Evolutionary conservation across 495 filamentous ascomycete genomes (phyloP), one percentile per base, ranked within the genome.

Genomic region (Lasiosphaeria miniovina): DNA sequence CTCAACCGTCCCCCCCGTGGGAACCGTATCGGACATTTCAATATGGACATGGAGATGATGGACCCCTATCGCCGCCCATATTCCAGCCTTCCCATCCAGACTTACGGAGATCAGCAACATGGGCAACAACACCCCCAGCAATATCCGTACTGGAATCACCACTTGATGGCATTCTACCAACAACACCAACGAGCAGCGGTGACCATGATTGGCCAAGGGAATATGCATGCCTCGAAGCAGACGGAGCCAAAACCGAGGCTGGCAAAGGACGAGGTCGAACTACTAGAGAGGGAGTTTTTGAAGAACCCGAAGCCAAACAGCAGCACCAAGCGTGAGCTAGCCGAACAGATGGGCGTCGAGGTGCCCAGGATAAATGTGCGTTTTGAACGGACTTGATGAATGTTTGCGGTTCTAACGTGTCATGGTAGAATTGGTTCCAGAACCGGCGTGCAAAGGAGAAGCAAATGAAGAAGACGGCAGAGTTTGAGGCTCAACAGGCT

Each of bases 381-480:
- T 85, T 54, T 6, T 35, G 14, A 55, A 55, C 9, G 36, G 14
- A 33, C 7, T 24, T 55, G n/a, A 34, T 34, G 6, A 46, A 33
- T 31, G 51, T 17, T n/a, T 60, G 31, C 10, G 49, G 15, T 59
- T 41, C 45, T 54, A 46, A 63, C 61, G 75, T 78, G 59, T 79
- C 72, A 36, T 52, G 7, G 32, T 48, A 46, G 91, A 93, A 93
- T 65, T 94, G 91, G 91, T 96, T 93, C 72, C 90, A 95, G 70
- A 95, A 94, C 70, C 82, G 90, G 54, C 86, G 90, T 43, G 89
- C 89, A 56, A 91, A 92, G 69, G 88, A 88, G 36, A 92, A 91
- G 76, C 86, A 90, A 63, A 84, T 90, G 67, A 86, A 79, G 67
- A 83, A 86, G 68, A 86, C 88, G 68, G 83, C 86, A 68, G 86